Base-by-base conservation (phyloP, 2,329 filamentous ascomycete genomes). In the Emmonsia crescens region DNA sequence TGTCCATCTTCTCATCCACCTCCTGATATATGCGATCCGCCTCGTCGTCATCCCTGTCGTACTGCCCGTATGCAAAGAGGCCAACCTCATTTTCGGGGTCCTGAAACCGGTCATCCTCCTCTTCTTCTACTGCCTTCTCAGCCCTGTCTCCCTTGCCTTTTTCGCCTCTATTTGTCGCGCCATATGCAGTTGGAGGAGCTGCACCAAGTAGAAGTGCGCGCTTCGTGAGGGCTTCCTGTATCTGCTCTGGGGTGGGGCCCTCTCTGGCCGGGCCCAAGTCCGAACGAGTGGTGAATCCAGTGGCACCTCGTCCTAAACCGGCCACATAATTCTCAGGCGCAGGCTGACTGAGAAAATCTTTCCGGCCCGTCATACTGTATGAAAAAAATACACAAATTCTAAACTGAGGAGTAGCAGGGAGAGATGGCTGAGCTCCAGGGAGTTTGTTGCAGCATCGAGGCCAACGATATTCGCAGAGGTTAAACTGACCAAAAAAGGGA, bases 31-130 rank as follows among this genome's bases (percentile, higher is more conserved):
- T 96, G 70, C 89, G 83, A 77, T 99, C 94, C 51, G 94, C 94
- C 75, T 99, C 95, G 71, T 99, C 94, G 71, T 99, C 94, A 61
- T 99, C 94, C 74, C 94, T 89, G 74, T 97, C 94, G 78, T 96
- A 99, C 69, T 94, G 89, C 42, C 94, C 94, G 61, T 91, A 93
- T 2, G 94, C 92, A 71, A 99, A 99, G 27, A 99, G 80, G 4
- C 95, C 94, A 56, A 94, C 89, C 75, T 99, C 94, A 71, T 97
- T 97, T 70, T 99, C 94, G 0, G 94, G 94, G 72, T 99, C 94
- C 72, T 96, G 91, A 71, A 91, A 97, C 55, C 93, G 84, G 42
- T 89, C 88, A 61, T 91, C 87, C 60, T 89, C 86, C 61, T 88
- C 87, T 60, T 88, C 87, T 40, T 89, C 87, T 42, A 88, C 86